phyloP scores from a whole-genome alignment of 352 stramenopile species.

The Phytophthora fragariae region DNA sequence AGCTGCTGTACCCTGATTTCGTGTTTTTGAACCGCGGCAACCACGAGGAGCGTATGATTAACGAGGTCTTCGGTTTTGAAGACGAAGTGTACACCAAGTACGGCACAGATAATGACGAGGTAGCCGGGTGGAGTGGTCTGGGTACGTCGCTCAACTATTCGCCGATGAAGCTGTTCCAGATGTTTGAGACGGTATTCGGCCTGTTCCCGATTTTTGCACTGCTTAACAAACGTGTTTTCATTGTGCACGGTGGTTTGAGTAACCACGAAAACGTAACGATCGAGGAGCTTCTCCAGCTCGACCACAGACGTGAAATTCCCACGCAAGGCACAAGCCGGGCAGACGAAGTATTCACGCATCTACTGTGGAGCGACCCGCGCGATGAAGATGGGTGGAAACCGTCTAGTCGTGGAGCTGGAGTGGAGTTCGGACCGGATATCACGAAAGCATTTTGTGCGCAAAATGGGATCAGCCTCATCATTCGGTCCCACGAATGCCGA shows the following conservation, averaged over 20 bases:
- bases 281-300: slow-evolving; percentile 83
- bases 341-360: slow-evolving; percentile 91
- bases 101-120: slow-evolving; percentile 81
- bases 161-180: slow-evolving; percentile 80
- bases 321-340: slow-evolving; percentile 82
- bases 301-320: slow-evolving; percentile 89
- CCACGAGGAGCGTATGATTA: slow-evolving; percentile 95
- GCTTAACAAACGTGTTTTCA: slow-evolving; percentile 92
- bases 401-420: slow-evolving; percentile 85
- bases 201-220: slow-evolving; percentile 91
- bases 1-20: slow-evolving; percentile 87
- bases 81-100: slow-evolving; percentile 88
- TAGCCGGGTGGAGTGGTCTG: slow-evolving; percentile 62
- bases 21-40: slow-evolving; percentile 97
- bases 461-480: slow-evolving; percentile 91
- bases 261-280: slow-evolving; percentile 89
- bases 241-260: slow-evolving; percentile 94
- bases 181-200: slow-evolving; percentile 89
- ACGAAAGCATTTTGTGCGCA: slow-evolving; percentile 88
- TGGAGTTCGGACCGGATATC: slow-evolving; percentile 95
- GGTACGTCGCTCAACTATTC: slow-evolving; percentile 75
- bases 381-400: slow-evolving; percentile 65
- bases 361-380: slow-evolving; percentile 93
- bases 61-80: slow-evolving; percentile 91
- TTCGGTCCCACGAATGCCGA: slow-evolving; percentile 95